Base-by-base conservation (phyloP, 768 basidiomycete genomes). In the Leccinum boreale region DNA sequence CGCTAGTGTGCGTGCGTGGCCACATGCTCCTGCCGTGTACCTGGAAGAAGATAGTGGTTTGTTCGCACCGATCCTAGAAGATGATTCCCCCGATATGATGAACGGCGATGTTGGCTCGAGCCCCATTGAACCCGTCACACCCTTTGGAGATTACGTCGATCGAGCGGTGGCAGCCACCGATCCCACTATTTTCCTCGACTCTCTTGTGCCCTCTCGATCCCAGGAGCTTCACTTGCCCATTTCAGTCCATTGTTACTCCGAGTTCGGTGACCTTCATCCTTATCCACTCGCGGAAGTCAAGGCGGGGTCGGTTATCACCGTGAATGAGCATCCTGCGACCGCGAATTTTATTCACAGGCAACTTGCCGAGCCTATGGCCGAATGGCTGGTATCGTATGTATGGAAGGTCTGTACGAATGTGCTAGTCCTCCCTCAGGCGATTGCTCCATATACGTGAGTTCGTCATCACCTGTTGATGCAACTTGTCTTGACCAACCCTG, bases 391-490 rank as follows among this genome's bases (percentile, higher is more conserved):
- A 45, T 79, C 79, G 52, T 92, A 87, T 67, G 84, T 90, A 15
- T 92, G 90, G 90, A 90, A 88, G 69, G 84, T 85, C 47, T 90
- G 90, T 68, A 87, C 86, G 15, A 87, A 85, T n/a, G 85, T 83
- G 47, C 77, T 85, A 56, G 80, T 81, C 62, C 74, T 90, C 52
- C 83, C 86, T 4, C 64, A 79, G 9, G 66, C 70, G 33, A 85
- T 86, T 63, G 76, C 80, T 5, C 78, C 76, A 58, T 75, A 83
- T 48, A 75, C 70, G 90, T 91, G 76, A 65, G 86, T 78, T 48
- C 8, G 31, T 52, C 52, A 23, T 31, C 35, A 31, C 47, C 9
- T 47, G 15, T 51, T 23, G 36, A 45, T 56, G 17, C 58, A 19
- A 31, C 8, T 10, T 45, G 10, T 51, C 11, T 33, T 72, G 45